These are phyloP conservation scores for Hyphopichia buzzinii DNA, from an alignment of 1,139 yeast genomes.

Conservation along the genomic window DNA sequence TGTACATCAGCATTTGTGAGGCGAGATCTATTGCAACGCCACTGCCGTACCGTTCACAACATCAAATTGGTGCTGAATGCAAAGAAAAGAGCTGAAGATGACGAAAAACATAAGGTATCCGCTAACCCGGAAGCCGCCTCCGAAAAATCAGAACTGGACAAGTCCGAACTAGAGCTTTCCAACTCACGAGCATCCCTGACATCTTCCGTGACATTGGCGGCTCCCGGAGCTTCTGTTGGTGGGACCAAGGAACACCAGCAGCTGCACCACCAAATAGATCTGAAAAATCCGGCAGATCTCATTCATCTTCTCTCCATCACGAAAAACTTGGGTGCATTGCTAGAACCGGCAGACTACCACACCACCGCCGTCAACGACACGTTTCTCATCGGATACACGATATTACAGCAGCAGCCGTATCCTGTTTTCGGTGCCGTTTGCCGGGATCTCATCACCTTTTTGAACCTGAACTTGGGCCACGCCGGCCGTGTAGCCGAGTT, in stretches of 20 bases:
- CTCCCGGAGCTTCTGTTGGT: too few relatives aligned
- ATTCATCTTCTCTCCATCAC: slow-evolving; percentile 35
- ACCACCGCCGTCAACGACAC: slow-evolving; percentile 20
- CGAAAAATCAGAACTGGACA: slow-evolving; percentile 6
- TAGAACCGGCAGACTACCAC: slow-evolving; percentile 1
- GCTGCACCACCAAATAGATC: slow-evolving; percentile 5
- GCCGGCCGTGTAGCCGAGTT: slow-evolving; percentile 13
- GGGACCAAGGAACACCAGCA: slow-evolving; percentile 1
- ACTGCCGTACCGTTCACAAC: slow-evolving; percentile 73
- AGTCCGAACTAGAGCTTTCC: slow-evolving; percentile 2
- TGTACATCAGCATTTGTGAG: slow-evolving; percentile 76
- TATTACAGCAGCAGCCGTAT: slow-evolving; percentile 17
- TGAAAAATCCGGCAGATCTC: slow-evolving; percentile 15
- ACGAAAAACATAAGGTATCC: neutral
- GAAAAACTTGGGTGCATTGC: slow-evolving; percentile 14
- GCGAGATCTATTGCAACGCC: slow-evolving; percentile 72
- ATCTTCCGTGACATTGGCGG: neutral
- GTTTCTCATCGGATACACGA: slow-evolving; percentile 34
- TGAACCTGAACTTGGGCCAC: slow-evolving; percentile 17
- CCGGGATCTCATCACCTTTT: slow-evolving; percentile 24
- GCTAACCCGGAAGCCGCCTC: slow-evolving; percentile 3
- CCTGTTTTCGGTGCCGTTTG: slow-evolving; percentile 22
- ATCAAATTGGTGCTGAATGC: slow-evolving; percentile 18
- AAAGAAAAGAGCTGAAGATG: slow-evolving; percentile 1
- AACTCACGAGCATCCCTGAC: neutral